Evolutionary conservation across 1,284 basidiomycete species (phyloP).

Genomic region (Pseudozyma tsukubaensis): DNA sequence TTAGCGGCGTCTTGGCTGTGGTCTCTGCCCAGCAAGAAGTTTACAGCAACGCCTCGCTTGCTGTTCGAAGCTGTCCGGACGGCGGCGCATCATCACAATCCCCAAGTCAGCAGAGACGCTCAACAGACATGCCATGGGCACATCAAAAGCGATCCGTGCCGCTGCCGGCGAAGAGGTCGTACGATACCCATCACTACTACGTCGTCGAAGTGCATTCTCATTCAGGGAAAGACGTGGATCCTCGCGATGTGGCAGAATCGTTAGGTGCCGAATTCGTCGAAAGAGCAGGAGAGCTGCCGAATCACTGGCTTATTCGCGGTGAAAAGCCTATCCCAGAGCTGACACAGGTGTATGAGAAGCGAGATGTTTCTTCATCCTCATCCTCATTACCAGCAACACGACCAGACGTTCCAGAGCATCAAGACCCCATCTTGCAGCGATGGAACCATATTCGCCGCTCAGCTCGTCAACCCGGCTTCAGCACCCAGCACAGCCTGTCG

Average conservation of each 20-base stretch:
- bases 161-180: slow-evolving; percentile 69
- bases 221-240: slow-evolving; percentile 70
- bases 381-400: slow-evolving; percentile 6
- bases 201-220: slow-evolving; percentile 80
- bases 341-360: slow-evolving; percentile 11
- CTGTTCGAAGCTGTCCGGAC: slow-evolving; percentile 17
- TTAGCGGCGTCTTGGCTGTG: slow-evolving; percentile 33
- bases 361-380: slow-evolving; percentile 13
- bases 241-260: slow-evolving; percentile 71
- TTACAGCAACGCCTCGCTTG: slow-evolving; percentile 9
- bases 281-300: slow-evolving; percentile 82
- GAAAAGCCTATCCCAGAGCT: slow-evolving; percentile 49
- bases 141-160: slow-evolving; percentile 45
- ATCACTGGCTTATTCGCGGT: slow-evolving; percentile 86
- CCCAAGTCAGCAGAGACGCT: slow-evolving; percentile 20
- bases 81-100: background rate
- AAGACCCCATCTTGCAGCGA: slow-evolving; percentile 71
- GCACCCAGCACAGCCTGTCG: slow-evolving; percentile 35
- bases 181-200: slow-evolving; percentile 89
- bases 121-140: slow-evolving; percentile 27
- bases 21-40: slow-evolving; percentile 9
- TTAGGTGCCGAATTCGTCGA: slow-evolving; percentile 89
- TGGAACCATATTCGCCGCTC: slow-evolving; percentile 65
- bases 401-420: slow-evolving; percentile 56
- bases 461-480: slow-evolving; percentile 25